Evolutionary conservation across 2,329 filamentous ascomycete species (phyloP), one percentile per base, ranked within the genome.

Genomic region (Fusarium gaditjirri): DNA sequence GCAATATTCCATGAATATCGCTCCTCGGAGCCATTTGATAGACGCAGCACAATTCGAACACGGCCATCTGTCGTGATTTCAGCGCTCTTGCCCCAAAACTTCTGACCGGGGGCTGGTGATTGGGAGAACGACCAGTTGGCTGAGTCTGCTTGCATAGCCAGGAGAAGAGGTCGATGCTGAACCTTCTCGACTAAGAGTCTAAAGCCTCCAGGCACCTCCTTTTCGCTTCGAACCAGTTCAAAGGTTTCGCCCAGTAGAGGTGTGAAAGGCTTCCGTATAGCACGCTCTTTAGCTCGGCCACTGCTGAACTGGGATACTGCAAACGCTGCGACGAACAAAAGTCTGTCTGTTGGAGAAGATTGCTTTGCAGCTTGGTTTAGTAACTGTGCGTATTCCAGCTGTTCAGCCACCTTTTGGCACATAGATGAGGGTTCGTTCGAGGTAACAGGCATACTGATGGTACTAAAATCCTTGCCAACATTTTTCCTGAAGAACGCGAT

Each of bases 71-170:
- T 98, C 68, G 93, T 96, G 70, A 99, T 90, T 81, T 99, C 96
- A 6, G 94, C 94, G 60, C 92, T 95, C 84, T 98, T 98, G 61
- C 96, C 96, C 96, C 96, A 98, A 84, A 99, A 99, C 80, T 98
- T 98, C 79, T 99, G 95, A 27, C 92, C 92, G 0, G 96, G 96
- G 62, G 93, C 91, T 0, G 96, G 94, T 8, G 92, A 93, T 79
- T 98, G 96, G 2, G 93, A 88, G 69, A 97, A 91, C 5, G 92
- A 94, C 96, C 96, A 99, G 63, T 89, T 86, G 42, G 90, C 88
- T 42, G 93, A 90, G 80, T 99, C 96, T 8, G 95, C 96, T 81
- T 98, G 95, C 84, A 95, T 95, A 10, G 96, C 96, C 77, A 98
- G 90, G 70, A 95, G 91, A 19, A 99, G 94, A 0, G 96, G 96